A percentile compares a stretch with the other conserved stretches of the same genome.
Conservation (phyloP, 495 filamentous ascomycete genomes). For the Aspergillus ostianus region DNA sequence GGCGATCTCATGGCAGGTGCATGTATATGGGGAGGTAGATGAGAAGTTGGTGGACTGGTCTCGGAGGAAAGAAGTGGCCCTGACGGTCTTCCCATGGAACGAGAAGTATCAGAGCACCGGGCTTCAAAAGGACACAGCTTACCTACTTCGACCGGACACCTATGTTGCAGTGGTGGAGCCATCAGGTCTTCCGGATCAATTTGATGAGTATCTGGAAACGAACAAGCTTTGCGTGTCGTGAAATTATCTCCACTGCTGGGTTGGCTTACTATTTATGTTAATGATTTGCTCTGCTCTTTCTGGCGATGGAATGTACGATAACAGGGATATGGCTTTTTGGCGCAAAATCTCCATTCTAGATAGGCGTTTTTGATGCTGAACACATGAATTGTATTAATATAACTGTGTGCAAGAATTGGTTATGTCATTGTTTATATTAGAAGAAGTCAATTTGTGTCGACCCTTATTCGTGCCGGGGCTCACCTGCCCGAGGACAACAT, state of each 20-base stretch:
- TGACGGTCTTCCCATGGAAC: constrained; percentile 29
- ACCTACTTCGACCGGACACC: constrained; percentile 36
- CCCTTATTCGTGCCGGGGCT: too few relatives aligned
- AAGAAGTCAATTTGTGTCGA: too few relatives aligned
- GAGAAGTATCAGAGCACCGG: constrained; percentile 23
- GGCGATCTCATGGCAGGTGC: constrained; percentile 34
- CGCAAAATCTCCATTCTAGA: background rate
- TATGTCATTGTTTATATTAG: too few relatives aligned
- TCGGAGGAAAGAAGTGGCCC: constrained; percentile 16
- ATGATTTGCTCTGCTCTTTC: too few relatives aligned
- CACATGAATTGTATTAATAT: too few relatives aligned
- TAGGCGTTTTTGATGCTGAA: too few relatives aligned
- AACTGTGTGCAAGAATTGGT: too few relatives aligned
- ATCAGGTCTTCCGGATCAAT: constrained; percentile 17
- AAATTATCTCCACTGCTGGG: background rate
- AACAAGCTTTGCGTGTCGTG: constrained; percentile 12
- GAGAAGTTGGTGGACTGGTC: constrained; percentile 30
- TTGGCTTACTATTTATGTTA: background rate
- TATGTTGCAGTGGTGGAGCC: constrained; percentile 33
- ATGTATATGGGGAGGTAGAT: constrained; percentile 29
- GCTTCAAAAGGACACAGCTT: constrained; percentile 25
- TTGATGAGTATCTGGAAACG: constrained; percentile 19
- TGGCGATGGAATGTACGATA: too few relatives aligned
- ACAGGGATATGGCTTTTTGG: background rate
- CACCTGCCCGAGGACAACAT: too few relatives aligned